These are phyloP conservation scores for Yamadazyma friedrichii DNA, from an alignment of 1,139 yeast species.

Conservation along the genomic window DNA sequence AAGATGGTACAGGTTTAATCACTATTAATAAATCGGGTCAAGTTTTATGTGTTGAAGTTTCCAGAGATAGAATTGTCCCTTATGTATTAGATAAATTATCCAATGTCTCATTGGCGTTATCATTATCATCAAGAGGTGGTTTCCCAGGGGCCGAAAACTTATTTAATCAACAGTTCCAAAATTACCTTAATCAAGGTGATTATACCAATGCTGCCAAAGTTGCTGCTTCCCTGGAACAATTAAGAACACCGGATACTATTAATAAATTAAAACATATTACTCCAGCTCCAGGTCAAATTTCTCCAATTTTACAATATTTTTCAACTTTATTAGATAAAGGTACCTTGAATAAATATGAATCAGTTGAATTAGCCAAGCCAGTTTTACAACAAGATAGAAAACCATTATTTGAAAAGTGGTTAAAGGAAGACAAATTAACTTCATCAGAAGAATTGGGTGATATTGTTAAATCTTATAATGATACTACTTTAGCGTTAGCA, in stretches of 20 bases:
- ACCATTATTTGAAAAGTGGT: conserved; percentile 93
- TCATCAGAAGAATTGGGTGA: conserved; percentile 97
- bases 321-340: conserved; percentile 92
- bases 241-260: conserved; percentile 94
- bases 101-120: conserved; percentile 82
- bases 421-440: conserved; percentile 90
- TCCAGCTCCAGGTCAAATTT: conserved; percentile 93
- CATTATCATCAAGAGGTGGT: conserved; percentile 93
- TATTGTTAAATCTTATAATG: conserved; percentile 79
- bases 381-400: conserved; percentile 95
- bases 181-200: conserved; percentile 79
- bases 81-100: conserved; percentile 85
- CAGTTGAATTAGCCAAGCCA: conserved; percentile 92
- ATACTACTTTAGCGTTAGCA: conserved; percentile 82
- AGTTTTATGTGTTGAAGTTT: conserved; percentile 87
- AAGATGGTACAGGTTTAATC: conserved; percentile 76
- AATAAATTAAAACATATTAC: conserved; percentile 88
- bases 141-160: conserved; percentile 95
- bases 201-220: conserved; percentile 92
- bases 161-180: conserved; percentile 89
- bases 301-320: conserved; percentile 92
- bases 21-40: conserved; percentile 96
- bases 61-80: conserved; percentile 83
- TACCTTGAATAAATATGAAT: conserved; percentile 87
- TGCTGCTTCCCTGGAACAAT: conserved; percentile 92